Conservation (phyloP, 345 rosid genomes). For the Moringa oleifera region DNA sequence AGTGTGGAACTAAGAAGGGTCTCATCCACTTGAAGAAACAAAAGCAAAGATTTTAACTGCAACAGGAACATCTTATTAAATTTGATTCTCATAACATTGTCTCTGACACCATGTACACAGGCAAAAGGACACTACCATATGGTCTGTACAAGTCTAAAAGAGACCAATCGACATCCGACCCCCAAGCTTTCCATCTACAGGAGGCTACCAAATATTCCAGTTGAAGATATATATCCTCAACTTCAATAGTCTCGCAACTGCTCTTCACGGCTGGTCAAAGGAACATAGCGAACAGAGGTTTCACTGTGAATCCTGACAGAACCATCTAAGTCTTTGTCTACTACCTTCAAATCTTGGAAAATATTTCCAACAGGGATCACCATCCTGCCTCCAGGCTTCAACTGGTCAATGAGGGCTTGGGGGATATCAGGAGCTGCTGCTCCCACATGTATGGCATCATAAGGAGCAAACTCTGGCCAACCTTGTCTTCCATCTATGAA, state of each 20-base stretch:
- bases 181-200: no score
- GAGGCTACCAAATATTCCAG: not conserved
- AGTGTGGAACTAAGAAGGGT: no score
- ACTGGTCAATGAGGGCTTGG: constrained; percentile 74
- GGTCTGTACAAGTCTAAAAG: no score
- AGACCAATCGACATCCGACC: no score
- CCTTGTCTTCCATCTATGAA: constrained; percentile 87
- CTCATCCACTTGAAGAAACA: no score
- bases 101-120: not conserved
- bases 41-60: no score
- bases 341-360: constrained; percentile 74
- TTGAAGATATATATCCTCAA: not conserved
- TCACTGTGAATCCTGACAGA: constrained; percentile 51
- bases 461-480: constrained; percentile 77
- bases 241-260: constrained; percentile 48
- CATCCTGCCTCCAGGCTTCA: constrained; percentile 97
- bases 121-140: no score
- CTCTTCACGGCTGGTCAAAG: constrained; percentile 79
- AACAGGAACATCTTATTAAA: no score
- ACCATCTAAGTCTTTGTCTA: constrained; percentile 78
- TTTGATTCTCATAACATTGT: no score
- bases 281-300: constrained; percentile 88
- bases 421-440: constrained; percentile 96
- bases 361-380: constrained; percentile 90
- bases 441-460: constrained; percentile 96